Evolutionary conservation across 2,329 filamentous ascomycete genomes (phyloP).

Genomic region (Westerdykella ornata): DNA sequence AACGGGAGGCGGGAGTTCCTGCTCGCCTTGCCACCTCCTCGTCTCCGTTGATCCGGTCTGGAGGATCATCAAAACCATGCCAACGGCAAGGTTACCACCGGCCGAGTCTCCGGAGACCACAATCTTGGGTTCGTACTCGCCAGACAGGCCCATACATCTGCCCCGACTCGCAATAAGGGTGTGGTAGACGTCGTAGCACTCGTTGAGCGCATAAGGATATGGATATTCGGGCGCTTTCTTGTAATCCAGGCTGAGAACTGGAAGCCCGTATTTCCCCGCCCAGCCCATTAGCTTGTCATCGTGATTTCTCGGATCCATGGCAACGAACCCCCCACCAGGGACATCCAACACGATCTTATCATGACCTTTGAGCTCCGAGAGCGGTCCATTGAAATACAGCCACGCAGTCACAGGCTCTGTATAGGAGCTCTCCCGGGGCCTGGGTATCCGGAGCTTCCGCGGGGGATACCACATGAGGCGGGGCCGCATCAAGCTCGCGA

Average conservation of each 20-base stretch:
- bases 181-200: slow-evolving; percentile 80
- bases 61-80: slow-evolving; percentile 80
- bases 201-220: slow-evolving; percentile 78
- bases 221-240: slow-evolving; percentile 77
- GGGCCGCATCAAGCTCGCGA: slow-evolving; percentile 68
- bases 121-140: slow-evolving; percentile 57
- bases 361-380: slow-evolving; percentile 69
- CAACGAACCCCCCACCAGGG: slow-evolving; percentile 90
- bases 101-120: slow-evolving; percentile 75
- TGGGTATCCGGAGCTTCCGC: slow-evolving; percentile 73
- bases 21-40: slow-evolving; percentile 51
- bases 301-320: slow-evolving; percentile 90
- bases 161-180: slow-evolving; percentile 66
- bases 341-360: slow-evolving; percentile 79
- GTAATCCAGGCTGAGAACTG: slow-evolving; percentile 87
- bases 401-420: slow-evolving; percentile 75
- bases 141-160: slow-evolving; percentile 67
- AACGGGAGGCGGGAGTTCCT: slow-evolving; percentile 64
- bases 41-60: slow-evolving; percentile 59
- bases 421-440: slow-evolving; percentile 74
- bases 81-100: slow-evolving; percentile 72
- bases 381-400: slow-evolving; percentile 88
- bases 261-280: slow-evolving; percentile 83
- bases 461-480: slow-evolving; percentile 75
- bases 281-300: slow-evolving; percentile 92